Evolutionary conservation across 2,329 filamentous ascomycete genomes (phyloP).

Genomic region (Cladobotryum protrusum): DNA sequence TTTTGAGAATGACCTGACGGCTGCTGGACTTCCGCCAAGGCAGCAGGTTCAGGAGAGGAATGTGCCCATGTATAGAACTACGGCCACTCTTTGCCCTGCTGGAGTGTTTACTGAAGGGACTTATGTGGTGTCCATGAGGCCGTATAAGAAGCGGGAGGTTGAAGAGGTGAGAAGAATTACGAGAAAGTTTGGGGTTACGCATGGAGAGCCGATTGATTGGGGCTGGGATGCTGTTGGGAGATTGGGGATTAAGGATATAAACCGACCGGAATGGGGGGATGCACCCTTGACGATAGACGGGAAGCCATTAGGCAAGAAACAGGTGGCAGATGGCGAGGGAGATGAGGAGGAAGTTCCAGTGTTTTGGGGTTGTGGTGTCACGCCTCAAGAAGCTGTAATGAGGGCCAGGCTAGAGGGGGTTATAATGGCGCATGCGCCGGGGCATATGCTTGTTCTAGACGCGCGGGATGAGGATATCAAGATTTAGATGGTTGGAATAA

Average conservation of each 20-base stretch:
- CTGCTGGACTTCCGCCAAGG: slow-evolving; percentile 43
- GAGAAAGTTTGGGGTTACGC: slow-evolving; percentile 47
- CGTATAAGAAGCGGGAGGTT: slow-evolving; percentile 45
- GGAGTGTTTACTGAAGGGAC: slow-evolving; percentile 50
- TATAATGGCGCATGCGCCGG: slow-evolving; percentile 56
- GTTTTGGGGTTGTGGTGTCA: slow-evolving; percentile 62
- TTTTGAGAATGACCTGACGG: slow-evolving; percentile 52
- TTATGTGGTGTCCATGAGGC: slow-evolving; percentile 59
- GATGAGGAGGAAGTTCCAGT: slow-evolving; percentile 39
- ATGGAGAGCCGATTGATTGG: slow-evolving; percentile 61
- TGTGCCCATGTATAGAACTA: slow-evolving; percentile 57
- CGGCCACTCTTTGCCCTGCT: slow-evolving; percentile 47
- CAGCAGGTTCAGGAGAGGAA: slow-evolving; percentile 44
- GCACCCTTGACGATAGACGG: slow-evolving; percentile 35
- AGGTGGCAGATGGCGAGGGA: slow-evolving; percentile 21
- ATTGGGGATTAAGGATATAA: slow-evolving; percentile 50
- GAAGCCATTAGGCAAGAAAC: slow-evolving; percentile 24
- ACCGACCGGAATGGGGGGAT: slow-evolving; percentile 53
- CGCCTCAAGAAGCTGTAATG: slow-evolving; percentile 59
- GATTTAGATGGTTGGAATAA: neutral
- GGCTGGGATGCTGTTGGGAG: slow-evolving; percentile 50
- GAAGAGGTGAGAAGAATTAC: slow-evolving; percentile 50
- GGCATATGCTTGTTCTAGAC: slow-evolving; percentile 57
- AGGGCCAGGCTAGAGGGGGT: slow-evolving; percentile 45
- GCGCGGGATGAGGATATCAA: slow-evolving; percentile 34